These are phyloP conservation scores for Schwanniomyces sp. DNA, from an alignment of 805 yeast species.

Conservation along the genomic window DNA sequence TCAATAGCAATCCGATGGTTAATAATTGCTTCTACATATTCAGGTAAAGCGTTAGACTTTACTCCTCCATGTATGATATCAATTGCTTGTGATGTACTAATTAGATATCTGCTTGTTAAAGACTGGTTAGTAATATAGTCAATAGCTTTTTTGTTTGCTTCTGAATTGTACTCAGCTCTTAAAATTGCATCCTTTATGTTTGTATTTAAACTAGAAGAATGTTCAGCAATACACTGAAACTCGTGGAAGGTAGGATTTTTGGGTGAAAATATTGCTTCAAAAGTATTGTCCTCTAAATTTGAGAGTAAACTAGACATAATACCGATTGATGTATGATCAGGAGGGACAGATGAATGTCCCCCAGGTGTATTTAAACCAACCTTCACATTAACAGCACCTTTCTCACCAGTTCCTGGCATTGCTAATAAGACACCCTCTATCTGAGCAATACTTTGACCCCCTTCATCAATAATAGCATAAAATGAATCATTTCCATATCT, in stretches of 20 bases:
- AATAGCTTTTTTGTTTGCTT: slow-evolving; percentile 35
- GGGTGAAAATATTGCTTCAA: slow-evolving; percentile 18
- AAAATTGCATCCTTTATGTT: slow-evolving; percentile 25
- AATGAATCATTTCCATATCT: slow-evolving; percentile 12
- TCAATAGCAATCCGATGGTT: slow-evolving; percentile 69
- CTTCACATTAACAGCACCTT: slow-evolving; percentile 12
- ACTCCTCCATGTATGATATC: slow-evolving; percentile 72
- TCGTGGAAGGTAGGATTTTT: slow-evolving; percentile 23
- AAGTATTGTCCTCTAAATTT: slow-evolving; percentile 19
- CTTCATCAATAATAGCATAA: slow-evolving; percentile 17
- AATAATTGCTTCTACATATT: slow-evolving; percentile 49
- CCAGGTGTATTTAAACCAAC: slow-evolving; percentile 24
- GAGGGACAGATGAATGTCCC: slow-evolving; percentile 30
- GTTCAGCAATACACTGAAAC: slow-evolving; percentile 25
- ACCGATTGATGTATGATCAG: slow-evolving; percentile 28
- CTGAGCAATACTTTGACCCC: slow-evolving; percentile 15
- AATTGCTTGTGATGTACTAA: slow-evolving; percentile 66
- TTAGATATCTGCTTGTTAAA: slow-evolving; percentile 33
- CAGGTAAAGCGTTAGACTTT: slow-evolving; percentile 78
- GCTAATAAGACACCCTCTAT: slow-evolving; percentile 10
- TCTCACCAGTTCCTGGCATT: slow-evolving; percentile 17
- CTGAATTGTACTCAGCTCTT: slow-evolving; percentile 31
- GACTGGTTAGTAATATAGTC: slow-evolving; percentile 21
- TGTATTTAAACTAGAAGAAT: slow-evolving; percentile 25
- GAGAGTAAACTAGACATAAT: slow-evolving; percentile 21